Base-by-base conservation (phyloP, 768 basidiomycete species). In the Termitomyces titanicus region DNA sequence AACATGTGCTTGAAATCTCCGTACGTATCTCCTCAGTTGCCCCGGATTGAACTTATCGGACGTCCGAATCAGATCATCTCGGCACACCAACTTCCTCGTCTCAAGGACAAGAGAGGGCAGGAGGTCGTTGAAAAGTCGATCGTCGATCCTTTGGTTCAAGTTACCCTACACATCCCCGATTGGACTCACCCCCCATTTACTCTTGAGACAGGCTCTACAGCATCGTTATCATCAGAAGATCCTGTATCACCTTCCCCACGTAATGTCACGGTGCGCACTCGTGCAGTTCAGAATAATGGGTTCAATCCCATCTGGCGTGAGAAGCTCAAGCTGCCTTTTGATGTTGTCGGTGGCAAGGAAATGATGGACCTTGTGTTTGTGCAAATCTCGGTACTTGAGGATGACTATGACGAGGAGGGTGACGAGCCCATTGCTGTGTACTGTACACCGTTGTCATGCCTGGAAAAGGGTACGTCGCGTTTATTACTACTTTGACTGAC, bases 281-380 rank as follows among this genome's bases (percentile, higher is more conserved):
- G 70, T 20, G 73, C 79, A 0, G 83, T 95, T 53, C 84, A 82
- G 70, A 88, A 92, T 67, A 95, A 95, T 65, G 92, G 94, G 0
- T 94, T 96, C 74, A 97, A 97, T 68, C 96, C 96, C 0, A 72
- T 83, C 1, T 98, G 94, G 91, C 79, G 92, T 58, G 84, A 94
- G 63, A 66, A 68, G 37, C 70, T 94, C 24, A 69, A 71, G 18
- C 68, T 95, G 20, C 85, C 86, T n/a, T 94, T 94, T 63, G 82
- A 84, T 47, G 85, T 86, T 61, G 78, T 88, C 27, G 83, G 85
- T 6, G 72, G 71, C 33, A 89, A 93, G 86, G 72, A 70, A 38
- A 91, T 95, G 88, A 74, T 73, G 56, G 91, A 94, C 29, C 76
- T 98, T 25, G 81, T 92, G 31, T 98, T 98, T 68, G 81, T 97